These are phyloP conservation scores for Pseudomassariella vexata DNA, from an alignment of 2,329 filamentous ascomycete species.

Conservation along the genomic window DNA sequence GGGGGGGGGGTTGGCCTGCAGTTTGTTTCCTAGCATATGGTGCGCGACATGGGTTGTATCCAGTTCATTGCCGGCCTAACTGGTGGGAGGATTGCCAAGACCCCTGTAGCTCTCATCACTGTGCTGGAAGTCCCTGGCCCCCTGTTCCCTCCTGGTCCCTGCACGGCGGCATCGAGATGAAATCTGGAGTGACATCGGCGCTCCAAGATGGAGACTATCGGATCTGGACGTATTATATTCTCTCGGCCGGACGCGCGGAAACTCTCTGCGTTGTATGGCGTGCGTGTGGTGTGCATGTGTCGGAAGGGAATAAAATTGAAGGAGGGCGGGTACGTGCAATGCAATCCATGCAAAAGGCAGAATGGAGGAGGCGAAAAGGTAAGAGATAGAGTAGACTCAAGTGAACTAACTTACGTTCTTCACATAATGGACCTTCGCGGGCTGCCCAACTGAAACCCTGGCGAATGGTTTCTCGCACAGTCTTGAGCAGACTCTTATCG, in stretches of 20 bases:
- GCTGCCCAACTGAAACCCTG: slow-evolving; percentile 98
- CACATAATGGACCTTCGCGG: slow-evolving; percentile 89
- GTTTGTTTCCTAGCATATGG: background rate
- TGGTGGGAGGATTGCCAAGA: background rate
- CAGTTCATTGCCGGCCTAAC: background rate
- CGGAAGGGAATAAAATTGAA: background rate
- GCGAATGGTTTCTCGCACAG: slow-evolving; percentile 84
- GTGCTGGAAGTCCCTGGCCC: no score
- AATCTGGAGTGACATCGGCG: slow-evolving; percentile 5
- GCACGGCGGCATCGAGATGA: slow-evolving; percentile 1
- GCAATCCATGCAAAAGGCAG: no score
- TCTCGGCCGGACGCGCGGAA: background rate
- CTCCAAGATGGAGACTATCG: no score
- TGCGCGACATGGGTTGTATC: background rate
- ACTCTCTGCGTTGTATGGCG: background rate
- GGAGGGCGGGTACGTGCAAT: slow-evolving; percentile 1
- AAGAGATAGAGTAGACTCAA: slow-evolving; percentile 13
- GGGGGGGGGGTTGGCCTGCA: background rate
- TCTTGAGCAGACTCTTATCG: slow-evolving; percentile 83
- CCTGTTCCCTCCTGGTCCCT: background rate
- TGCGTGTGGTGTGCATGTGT: background rate
- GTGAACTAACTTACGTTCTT: slow-evolving; percentile 77
- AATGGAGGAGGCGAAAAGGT: slow-evolving; percentile 10
- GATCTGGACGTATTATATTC: no score
- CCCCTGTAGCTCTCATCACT: no score